Evolutionary conservation across 306 rosid species (phyloP), one percentile per base, ranked within the genome.

Genomic region (Gastrolobium bilobum): DNA sequence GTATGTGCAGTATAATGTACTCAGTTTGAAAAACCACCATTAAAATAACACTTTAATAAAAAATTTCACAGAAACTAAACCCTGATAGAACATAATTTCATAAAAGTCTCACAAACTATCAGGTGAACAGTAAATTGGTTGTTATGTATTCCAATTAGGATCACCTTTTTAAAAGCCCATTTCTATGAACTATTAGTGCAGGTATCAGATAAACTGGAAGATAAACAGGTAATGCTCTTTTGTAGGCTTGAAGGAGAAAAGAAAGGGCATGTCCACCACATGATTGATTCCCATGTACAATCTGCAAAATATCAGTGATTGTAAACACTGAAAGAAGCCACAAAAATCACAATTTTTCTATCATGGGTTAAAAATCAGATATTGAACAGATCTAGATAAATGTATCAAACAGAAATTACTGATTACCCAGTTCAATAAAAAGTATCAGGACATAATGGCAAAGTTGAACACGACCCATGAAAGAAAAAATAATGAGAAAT

Each of bases 131-230:
- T 69, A 71, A 54, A 54, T 75, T 52, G 72, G 47, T 77, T 68
- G 44, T 62, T 10, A 40, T 8, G 64, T 34, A 74, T 60, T 26
- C 71, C 39, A 71, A 71, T 64, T 67, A 57, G 53, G 53, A 77
- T 88, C 64, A 96, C 99, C 96, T 93, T 86, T 91, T 84, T 81
- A 84, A 48, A 80, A 96, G 92, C 74, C 87, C 97, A 81, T 93
- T 86, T 73, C 97, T 91, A 71, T 91, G 99, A 83, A 93, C 99
- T 77, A 96, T 86, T 62, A 96, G 90, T 31, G 99, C 99, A 20
- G 99, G 98, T 83, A 93, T 85, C 76, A 96, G 85, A 86, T 96
- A 93, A 31, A 96, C 98, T 3, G 98, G 99, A 67, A 96, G 93
- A 80, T 96, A 96, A 76, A 96, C 99, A 7, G 98, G 97, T 79